Base-by-base conservation (phyloP, 495 filamentous ascomycete genomes). In the Xylaria longipes region DNA sequence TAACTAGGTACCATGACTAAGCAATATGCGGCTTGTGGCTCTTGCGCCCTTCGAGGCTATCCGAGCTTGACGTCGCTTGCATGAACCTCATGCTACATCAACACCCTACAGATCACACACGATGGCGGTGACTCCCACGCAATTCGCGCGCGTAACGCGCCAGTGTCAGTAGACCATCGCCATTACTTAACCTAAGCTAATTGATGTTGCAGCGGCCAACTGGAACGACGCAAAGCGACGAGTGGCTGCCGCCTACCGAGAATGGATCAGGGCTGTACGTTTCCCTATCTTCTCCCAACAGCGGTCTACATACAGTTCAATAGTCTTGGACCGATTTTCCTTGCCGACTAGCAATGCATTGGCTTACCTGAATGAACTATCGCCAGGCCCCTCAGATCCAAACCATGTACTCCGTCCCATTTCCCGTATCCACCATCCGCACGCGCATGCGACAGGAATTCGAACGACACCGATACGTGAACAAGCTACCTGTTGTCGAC, bases 371-470 rank as follows among this genome's bases (percentile, higher is more conserved):
- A 22, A 29, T 45, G 22, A n/a, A 63, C 15, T 25, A 29, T 64
- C 11, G 39, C 74, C 70, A 99, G 96, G 94, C 94, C 65, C 95
- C 96, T 43, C 95, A 98, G 80, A 93, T 98, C 77, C 95, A 97
- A 80, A 91, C 89, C 68, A 97, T 97, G 93, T 99, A 99, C 88
- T 91, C 91, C 50, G 85, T 99, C 77, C 92, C 91, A 80, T 88
- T 95, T 76, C 95, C 96, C 65, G 91, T 97, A 22, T 92, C 96
- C 52, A 87, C 87, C 68, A 91, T 98, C 80, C 93, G 96, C 70
- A 95, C 95, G 57, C 97, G 95, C 86, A 91, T 98, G 78, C 89
- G 96, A 76, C 94, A 98, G 83, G 95, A 99, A 79, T 99, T 99
- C 82, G 96, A 99, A 84, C 88, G 94, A 82, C 91, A 98, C 85